Conservation (phyloP, 169 alveolate species). For the Fabrea salina region DNA sequence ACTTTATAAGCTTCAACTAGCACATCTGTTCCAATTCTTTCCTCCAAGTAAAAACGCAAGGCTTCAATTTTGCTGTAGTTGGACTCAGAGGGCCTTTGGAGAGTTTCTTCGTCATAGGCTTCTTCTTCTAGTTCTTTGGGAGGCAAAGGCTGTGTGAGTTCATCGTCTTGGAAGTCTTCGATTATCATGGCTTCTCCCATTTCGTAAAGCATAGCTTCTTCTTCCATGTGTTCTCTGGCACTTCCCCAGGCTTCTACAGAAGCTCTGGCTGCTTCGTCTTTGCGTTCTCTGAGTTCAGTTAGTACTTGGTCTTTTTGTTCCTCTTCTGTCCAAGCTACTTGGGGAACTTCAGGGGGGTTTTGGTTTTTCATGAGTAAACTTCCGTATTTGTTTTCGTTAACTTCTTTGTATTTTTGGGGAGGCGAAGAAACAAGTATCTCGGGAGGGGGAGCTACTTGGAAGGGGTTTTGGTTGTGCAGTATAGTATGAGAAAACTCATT, state of each 20-base stretch:
- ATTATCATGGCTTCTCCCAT: not conserved
- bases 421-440: not conserved
- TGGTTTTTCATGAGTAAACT: not conserved
- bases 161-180: not conserved
- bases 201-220: constrained; percentile 14
- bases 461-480: constrained; percentile 43
- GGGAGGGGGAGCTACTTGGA: not conserved
- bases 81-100: no score
- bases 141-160: not conserved
- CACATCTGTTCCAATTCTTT: constrained; percentile 10
- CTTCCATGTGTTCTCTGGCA: not conserved
- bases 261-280: not conserved
- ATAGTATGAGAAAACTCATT: constrained; percentile 69
- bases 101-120: no score
- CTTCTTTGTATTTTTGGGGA: not conserved
- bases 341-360: not conserved
- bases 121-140: not conserved
- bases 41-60: constrained; percentile 10
- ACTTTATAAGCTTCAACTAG: constrained; percentile 11
- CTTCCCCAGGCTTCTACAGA: not conserved
- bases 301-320: not conserved
- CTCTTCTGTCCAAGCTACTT: not conserved
- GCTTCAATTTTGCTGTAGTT: not conserved
- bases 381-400: not conserved
- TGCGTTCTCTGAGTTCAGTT: not conserved